Base-by-base conservation (phyloP, 805 yeast species). In the Starmera dryadoides region DNA sequence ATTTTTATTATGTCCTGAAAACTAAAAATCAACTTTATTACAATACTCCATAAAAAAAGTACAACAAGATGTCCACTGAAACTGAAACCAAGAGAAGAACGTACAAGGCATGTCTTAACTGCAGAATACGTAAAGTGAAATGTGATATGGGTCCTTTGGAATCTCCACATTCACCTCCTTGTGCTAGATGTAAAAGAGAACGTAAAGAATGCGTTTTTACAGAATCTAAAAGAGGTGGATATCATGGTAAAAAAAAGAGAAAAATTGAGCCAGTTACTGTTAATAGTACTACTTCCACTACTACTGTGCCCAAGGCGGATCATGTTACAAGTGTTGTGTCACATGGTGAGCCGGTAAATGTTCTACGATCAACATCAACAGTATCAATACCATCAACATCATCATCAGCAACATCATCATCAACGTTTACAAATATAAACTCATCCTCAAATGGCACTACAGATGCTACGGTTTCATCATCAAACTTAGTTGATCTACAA, bases 71-170 rank as follows among this genome's bases (percentile, higher is more conserved):
- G n/a, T n/a, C n/a, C n/a, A n/a, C n/a, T n/a, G 34, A 19, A 4
- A 14, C 15, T 9, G 26, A 19, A 35, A 61, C 56, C 41, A 81
- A 72, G 66, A 74, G 66, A 47, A 64, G 96, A 45, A 77, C 79
- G 44, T 89, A 85, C 57, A 72, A 77, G 45, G 97, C 97, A 1
- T 89, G 98, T 52, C 60, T 85, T 36, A 85, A 79, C 60, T 89
- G 98, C 56, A 73, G 96, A 15, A 75, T 79, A 6, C 72, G 95
- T 32, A 91, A 89, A 53, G 86, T 86, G 33, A 79, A 79, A 52
- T 89, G 98, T 64, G 95, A 87, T 55, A 62, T 89, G 47, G 96
- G 95, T 2, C 76, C 80, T 9, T 75, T 79, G 7, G 81, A 78
- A 36, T 71, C 71, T 43, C 95, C 95, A 0, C 68, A 69, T 34